phyloP scores from a whole-genome alignment of 2,329 filamentous ascomycete genomes.

The Sporothrix globosa region DNA sequence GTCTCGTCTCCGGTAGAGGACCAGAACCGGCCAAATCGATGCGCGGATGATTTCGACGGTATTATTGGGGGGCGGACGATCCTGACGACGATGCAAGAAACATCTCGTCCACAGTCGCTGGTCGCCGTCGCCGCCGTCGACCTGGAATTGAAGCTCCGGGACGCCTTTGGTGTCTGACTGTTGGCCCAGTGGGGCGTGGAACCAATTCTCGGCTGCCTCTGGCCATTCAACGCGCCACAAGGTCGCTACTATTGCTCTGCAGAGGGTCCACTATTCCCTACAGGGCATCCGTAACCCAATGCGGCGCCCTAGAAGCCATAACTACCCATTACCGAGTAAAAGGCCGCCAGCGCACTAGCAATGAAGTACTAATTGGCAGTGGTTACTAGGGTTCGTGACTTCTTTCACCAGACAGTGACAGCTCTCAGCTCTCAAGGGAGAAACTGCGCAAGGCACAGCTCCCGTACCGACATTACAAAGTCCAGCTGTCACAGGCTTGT shows the following conservation, averaged over 20 bases:
- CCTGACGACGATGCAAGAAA: not conserved
- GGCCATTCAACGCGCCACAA: not conserved
- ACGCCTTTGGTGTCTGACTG: conserved; percentile 13
- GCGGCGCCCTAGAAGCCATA: not conserved
- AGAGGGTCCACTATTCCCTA: not conserved
- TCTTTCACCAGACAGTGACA: not conserved
- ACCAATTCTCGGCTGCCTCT: not conserved
- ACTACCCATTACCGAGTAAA: not conserved
- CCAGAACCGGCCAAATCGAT: not conserved
- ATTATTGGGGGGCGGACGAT: not conserved
- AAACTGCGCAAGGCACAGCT: not conserved
- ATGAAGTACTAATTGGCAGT: not conserved
- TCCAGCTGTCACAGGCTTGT: not conserved
- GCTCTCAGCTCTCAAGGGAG: too few species aligned
- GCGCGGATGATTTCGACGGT: not conserved
- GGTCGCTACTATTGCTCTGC: not conserved
- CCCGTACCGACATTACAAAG: not conserved
- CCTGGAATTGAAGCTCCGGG: not conserved
- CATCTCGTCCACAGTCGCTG: not conserved
- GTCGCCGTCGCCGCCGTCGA: not conserved
- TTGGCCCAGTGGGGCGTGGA: conserved; percentile 25
- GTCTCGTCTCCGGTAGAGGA: conserved; percentile 24
- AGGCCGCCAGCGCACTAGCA: not conserved
- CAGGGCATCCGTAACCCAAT: conserved; percentile 7
- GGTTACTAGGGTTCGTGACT: not conserved